These are phyloP conservation scores for Gloeophyllum trabeum DNA, from an alignment of 768 basidiomycete genomes.

Conservation along the genomic window DNA sequence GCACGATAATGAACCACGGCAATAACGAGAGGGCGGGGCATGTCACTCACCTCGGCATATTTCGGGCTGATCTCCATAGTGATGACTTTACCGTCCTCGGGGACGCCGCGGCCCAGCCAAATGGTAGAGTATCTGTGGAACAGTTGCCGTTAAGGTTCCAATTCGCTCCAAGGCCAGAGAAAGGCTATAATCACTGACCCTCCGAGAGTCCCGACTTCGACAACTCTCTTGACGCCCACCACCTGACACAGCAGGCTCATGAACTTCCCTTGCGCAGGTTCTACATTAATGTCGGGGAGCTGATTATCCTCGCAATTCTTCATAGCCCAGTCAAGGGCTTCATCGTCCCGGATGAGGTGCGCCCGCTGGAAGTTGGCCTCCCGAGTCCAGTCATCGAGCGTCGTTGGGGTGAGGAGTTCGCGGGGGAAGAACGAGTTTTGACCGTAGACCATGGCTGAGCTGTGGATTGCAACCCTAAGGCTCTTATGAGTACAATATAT, in stretches of 20 bases:
- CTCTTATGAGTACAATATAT: too few relatives aligned
- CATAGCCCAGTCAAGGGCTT: constrained; percentile 26
- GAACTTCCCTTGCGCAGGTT: constrained; percentile 44
- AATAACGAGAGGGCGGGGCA: background rate
- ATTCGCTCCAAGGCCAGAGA: background rate
- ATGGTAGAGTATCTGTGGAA: constrained; percentile 21
- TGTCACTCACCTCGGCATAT: constrained; percentile 29
- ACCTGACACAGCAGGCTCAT: constrained; percentile 39
- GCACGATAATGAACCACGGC: constrained; percentile 1
- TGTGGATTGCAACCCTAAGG: too few relatives aligned
- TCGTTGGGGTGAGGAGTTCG: constrained; percentile 2
- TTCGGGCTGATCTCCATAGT: constrained; percentile 33
- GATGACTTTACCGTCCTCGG: constrained; percentile 35
- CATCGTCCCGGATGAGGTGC: constrained; percentile 34
- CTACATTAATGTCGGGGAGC: constrained; percentile 40
- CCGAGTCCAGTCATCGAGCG: constrained; percentile 34
- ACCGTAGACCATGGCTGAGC: too few relatives aligned
- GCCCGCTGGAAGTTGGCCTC: constrained; percentile 47
- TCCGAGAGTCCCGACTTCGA: constrained; percentile 60
- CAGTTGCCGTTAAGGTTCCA: background rate
- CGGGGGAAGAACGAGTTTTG: background rate
- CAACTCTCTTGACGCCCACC: constrained; percentile 40
- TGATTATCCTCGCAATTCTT: constrained; percentile 30
- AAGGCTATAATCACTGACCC: constrained; percentile 26
- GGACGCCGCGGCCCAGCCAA: constrained; percentile 26